Conservation (phyloP, 495 filamentous ascomycete species). For the Acidiella bohemica region DNA sequence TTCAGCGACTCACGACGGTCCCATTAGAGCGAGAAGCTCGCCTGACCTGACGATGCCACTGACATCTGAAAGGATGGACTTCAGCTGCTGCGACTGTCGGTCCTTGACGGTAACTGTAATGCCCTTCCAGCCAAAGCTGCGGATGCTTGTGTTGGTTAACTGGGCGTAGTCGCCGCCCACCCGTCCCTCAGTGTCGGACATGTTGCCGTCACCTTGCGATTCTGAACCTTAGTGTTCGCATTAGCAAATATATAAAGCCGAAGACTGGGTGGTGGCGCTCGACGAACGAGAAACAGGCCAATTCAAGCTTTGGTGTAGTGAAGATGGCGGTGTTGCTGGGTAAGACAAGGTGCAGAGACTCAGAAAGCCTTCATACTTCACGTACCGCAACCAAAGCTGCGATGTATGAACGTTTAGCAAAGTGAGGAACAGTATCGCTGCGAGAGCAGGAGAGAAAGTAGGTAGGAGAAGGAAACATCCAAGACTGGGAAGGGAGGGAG, state of each 20-base stretch:
- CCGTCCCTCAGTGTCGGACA: conserved; percentile 28
- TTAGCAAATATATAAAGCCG: no score
- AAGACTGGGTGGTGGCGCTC: background rate
- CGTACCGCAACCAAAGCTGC: no score
- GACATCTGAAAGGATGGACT: conserved; percentile 40
- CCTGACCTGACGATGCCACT: conserved; percentile 45
- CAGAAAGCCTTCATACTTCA: no score
- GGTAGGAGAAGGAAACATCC: no score
- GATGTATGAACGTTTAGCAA: background rate
- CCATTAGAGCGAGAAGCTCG: conserved; percentile 63
- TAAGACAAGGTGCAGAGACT: no score
- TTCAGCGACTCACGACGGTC: conserved; percentile 36
- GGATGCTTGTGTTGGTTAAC: conserved; percentile 27
- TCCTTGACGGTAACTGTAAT: conserved; percentile 58
- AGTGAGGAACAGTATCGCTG: background rate
- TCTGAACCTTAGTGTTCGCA: background rate
- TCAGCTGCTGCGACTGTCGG: conserved; percentile 45
- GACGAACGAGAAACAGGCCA: conserved; percentile 1
- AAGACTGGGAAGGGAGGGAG: no score
- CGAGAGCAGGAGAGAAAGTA: background rate
- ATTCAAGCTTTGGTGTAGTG: background rate
- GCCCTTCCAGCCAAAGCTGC: conserved; percentile 46
- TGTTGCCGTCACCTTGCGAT: conserved; percentile 12
- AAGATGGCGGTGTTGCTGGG: no score
- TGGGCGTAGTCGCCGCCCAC: conserved; percentile 26